phyloP scores from a whole-genome alignment of 2,329 filamentous ascomycete genomes.

The Mycosphaerella arachidis region DNA sequence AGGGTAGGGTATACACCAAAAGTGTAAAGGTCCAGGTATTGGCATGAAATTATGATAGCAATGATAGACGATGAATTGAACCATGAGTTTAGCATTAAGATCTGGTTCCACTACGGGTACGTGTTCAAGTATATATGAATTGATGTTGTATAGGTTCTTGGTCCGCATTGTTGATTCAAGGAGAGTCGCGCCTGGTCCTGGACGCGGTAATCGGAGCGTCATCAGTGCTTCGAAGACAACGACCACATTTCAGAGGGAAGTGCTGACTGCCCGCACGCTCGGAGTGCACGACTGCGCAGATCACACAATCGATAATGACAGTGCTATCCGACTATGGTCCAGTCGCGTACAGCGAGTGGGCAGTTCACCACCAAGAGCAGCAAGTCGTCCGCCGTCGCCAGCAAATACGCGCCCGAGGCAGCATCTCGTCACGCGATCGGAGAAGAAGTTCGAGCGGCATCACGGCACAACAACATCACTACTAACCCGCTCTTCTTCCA shows the following conservation, averaged over 20 bases:
- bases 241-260: neutral
- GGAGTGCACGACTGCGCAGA: neutral
- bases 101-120: too few relatives aligned
- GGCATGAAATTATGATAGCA: neutral
- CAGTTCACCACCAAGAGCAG: neutral
- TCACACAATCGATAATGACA: constrained; percentile 7
- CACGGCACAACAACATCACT: neutral
- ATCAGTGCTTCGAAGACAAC: neutral
- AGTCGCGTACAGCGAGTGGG: constrained; percentile 8
- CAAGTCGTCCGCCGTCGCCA: neutral
- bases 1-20: neutral
- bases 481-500: neutral
- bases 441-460: neutral
- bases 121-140: neutral
- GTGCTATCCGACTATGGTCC: constrained; percentile 6
- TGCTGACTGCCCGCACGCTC: neutral
- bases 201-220: neutral
- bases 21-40: neutral
- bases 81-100: neutral
- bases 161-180: neutral
- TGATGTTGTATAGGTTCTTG: neutral
- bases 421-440: neutral
- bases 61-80: neutral
- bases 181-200: neutral
- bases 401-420: neutral